Evolutionary conservation across 2,329 filamentous ascomycete genomes (phyloP), one percentile per base, ranked within the genome.

Genomic region (Xenosphaeropsis pyriputrescens): DNA sequence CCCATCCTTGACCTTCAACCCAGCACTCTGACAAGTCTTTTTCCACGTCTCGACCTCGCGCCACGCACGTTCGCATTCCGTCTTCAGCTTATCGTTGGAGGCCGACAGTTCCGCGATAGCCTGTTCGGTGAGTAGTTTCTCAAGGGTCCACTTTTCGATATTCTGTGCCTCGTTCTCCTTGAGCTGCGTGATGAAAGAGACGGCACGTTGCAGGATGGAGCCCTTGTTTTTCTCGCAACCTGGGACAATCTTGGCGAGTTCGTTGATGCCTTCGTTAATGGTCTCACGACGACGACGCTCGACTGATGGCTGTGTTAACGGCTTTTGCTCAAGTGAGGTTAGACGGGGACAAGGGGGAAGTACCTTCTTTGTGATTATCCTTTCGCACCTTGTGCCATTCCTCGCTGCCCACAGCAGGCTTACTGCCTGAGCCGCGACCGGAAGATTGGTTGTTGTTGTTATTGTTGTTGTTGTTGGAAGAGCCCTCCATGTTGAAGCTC

Each of bases 181-280:
- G 30, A 98, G 72, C 54, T 95, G 86, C 9, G 78, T 82, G 55
- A 98, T 96, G 63, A 94, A 96, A 45, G 85, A 79, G 8, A 95
- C 89, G 0, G 91, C 86, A 26, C 89, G 84, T 55, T 93, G 84
- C 29, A 98, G 67, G 46, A 98, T 96, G 2, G 86, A 93, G 1
- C 91, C 91, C 62, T 98, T 98, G 67, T 98, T 96, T 69, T 96
- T 98, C 61, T 98, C 91, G 52, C 89, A 95, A 12, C 86, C 86
- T 0, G 91, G 91, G 0, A 98, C 91, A 47, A 98, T 93, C 64
- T 95, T 96, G 48, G 89, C 85, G 19, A 98, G 74, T 59, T 96
- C 91, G 54, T 95, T 96, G 50, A 98, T 98, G 36, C 91, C 91
- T 61, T 98, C 91, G 48, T 98, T 98, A 57, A 98, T 98, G 0